Percentiles rank a stretch among this genome's conserved stretches.
phyloP scores from a whole-genome alignment of 306 rosid species.

The Sicyos edulis region DNA sequence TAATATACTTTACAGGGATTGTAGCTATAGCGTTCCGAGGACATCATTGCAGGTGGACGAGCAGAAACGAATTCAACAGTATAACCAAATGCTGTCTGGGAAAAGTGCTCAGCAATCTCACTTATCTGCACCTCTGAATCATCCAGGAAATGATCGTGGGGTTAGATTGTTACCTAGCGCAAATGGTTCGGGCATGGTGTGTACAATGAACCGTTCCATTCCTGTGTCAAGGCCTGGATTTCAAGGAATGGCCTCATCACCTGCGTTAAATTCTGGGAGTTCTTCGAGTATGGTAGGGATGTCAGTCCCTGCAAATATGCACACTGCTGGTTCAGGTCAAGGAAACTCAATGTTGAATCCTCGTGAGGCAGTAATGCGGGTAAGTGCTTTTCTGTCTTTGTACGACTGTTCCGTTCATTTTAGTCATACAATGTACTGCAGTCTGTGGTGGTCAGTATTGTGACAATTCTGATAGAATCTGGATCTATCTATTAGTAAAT shows the following conservation, averaged over 20 bases:
- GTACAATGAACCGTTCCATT: constrained; percentile 72
- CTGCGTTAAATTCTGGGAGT: constrained; percentile 66
- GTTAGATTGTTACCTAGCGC: constrained; percentile 76
- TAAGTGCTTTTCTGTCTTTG: constrained; percentile 29
- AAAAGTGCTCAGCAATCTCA: constrained; percentile 66
- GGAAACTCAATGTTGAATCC: constrained; percentile 75
- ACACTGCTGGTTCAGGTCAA: constrained; percentile 70
- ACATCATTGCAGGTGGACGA: constrained; percentile 74
- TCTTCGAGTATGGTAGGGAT: constrained; percentile 78
- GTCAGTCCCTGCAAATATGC: constrained; percentile 73
- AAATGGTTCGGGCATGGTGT: constrained; percentile 74
- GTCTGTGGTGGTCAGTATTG: background rate
- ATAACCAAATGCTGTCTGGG: constrained; percentile 64
- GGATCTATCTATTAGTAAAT: too few relatives aligned
- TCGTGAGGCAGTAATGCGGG: constrained; percentile 80
- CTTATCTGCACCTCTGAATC: constrained; percentile 58
- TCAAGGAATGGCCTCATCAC: constrained; percentile 56
- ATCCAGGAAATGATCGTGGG: constrained; percentile 80
- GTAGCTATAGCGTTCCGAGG: constrained; percentile 66
- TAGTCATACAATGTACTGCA: background rate
- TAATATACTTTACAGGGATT: constrained; percentile 49
- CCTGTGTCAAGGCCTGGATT: constrained; percentile 78
- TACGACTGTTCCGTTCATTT: background rate
- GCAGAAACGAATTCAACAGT: constrained; percentile 83
- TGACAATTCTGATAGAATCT: too few relatives aligned